Percentiles rank a stretch among this genome's conserved stretches.
Evolutionary conservation across 441 rosid genomes (phyloP).

Genomic region (Bruguiera hainesii): DNA sequence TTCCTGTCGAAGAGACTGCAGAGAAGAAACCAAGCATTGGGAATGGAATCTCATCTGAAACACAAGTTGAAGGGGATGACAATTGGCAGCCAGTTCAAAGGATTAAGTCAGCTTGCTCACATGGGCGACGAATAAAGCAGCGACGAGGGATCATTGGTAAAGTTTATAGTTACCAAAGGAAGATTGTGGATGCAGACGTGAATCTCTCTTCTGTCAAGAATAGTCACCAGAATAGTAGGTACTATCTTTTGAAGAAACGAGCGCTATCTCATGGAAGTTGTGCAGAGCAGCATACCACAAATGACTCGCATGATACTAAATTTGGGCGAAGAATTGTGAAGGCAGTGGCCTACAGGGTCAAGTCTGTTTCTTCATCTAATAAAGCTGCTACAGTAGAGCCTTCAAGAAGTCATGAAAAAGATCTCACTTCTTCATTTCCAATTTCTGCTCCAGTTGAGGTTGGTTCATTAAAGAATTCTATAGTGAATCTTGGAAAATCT

Average conservation of each 20-base stretch:
- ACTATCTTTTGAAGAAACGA: slow-evolving; percentile 68
- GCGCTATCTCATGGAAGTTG: slow-evolving; percentile 63
- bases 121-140: slow-evolving; percentile 79
- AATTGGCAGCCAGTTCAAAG: slow-evolving; percentile 99
- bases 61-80: slow-evolving; percentile 73
- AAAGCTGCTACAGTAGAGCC: slow-evolving; percentile 39
- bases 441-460: slow-evolving; percentile 39
- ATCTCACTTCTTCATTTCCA: slow-evolving; percentile 39
- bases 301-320: slow-evolving; percentile 63
- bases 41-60: slow-evolving; percentile 40
- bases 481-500: slow-evolving; percentile 76
- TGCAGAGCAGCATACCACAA: slow-evolving; percentile 51
- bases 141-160: slow-evolving; percentile 79
- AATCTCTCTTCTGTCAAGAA: slow-evolving; percentile 52
- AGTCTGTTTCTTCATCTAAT: slow-evolving; percentile 54
- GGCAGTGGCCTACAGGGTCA: slow-evolving; percentile 84
- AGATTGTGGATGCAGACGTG: slow-evolving; percentile 50
- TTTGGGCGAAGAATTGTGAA: slow-evolving; percentile 75
- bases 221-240: slow-evolving; percentile 57
- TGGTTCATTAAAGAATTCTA: slow-evolving; percentile 40
- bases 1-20: slow-evolving; percentile 34
- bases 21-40: slow-evolving; percentile 30
- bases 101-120: slow-evolving; percentile 74
- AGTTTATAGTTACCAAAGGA: slow-evolving; percentile 71
- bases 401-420: slow-evolving; percentile 37